Percentiles rank a stretch among this genome's conserved stretches.
phyloP scores from a whole-genome alignment of 345 rosid genomes.

The Eucalyptus curtisii region DNA sequence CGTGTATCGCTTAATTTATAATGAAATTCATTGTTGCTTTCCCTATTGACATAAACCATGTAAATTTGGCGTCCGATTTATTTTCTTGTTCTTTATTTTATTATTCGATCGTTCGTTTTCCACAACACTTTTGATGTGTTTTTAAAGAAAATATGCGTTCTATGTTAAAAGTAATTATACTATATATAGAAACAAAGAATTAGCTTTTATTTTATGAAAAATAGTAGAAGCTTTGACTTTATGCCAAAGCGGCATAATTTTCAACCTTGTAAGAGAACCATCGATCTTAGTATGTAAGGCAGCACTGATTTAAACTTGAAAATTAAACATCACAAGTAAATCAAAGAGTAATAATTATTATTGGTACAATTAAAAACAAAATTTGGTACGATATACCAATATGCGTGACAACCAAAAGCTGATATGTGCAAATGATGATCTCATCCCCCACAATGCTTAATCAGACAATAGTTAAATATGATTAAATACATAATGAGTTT shows the following conservation, averaged over 20 bases:
- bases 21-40: too few species aligned
- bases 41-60: too few species aligned
- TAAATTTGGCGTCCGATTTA: too few species aligned
- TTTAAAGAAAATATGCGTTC: too few species aligned
- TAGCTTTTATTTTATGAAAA: background rate
- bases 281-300: background rate
- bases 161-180: background rate
- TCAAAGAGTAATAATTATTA: background rate
- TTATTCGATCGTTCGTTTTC: too few species aligned
- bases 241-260: background rate
- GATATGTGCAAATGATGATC: background rate
- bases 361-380: background rate
- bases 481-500: background rate
- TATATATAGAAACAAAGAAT: too few species aligned
- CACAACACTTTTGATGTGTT: too few species aligned
- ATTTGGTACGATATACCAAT: background rate
- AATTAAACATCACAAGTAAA: background rate
- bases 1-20: fast-evolving
- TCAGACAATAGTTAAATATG: background rate
- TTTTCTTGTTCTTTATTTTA: too few species aligned
- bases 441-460: background rate
- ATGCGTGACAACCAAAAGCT: background rate
- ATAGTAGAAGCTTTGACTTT: background rate
- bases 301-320: background rate
- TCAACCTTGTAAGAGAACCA: background rate